These are phyloP conservation scores for Phytophthora megakarya DNA, from an alignment of 352 stramenopile genomes.

Conservation along the genomic window DNA sequence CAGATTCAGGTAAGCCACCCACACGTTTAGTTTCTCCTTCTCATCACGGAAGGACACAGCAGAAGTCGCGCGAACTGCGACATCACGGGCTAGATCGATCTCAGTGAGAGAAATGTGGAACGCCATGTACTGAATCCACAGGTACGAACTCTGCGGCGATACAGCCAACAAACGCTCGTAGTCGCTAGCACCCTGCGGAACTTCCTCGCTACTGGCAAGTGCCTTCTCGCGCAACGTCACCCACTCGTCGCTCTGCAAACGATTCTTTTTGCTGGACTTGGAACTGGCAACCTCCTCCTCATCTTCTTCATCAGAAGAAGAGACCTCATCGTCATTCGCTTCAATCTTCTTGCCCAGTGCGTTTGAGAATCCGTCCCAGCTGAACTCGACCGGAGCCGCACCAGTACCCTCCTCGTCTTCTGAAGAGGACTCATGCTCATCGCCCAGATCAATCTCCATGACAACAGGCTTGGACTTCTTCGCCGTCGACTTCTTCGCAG, in stretches of 20 bases:
- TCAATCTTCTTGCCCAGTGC: slow-evolving; percentile 59
- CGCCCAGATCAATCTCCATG: slow-evolving; percentile 50
- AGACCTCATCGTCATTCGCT: slow-evolving; percentile 48
- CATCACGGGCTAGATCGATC: slow-evolving; percentile 91
- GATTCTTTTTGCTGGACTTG: slow-evolving; percentile 91
- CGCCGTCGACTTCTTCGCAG: slow-evolving; percentile 34
- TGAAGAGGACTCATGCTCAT: slow-evolving; percentile 62
- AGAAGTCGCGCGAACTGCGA: slow-evolving; percentile 92
- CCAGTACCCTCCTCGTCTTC: slow-evolving; percentile 56
- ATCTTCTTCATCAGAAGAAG: slow-evolving; percentile 60
- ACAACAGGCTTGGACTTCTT: slow-evolving; percentile 47
- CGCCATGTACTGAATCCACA: slow-evolving; percentile 99
- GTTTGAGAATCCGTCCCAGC: slow-evolving; percentile 86
- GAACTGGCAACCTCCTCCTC: slow-evolving; percentile 59
- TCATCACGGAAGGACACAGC: slow-evolving; percentile 96
- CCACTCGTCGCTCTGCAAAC: slow-evolving; percentile 93
- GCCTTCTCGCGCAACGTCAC: slow-evolving; percentile 93
- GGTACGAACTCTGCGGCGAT: slow-evolving; percentile 94
- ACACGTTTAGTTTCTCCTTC: slow-evolving; percentile 98
- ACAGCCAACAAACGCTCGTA: slow-evolving; percentile 95
- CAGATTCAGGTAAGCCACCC: slow-evolving; percentile 95
- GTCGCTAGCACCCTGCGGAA: slow-evolving; percentile 92
- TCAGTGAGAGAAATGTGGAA: slow-evolving; percentile 96
- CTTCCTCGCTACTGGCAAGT: slow-evolving; percentile 91
- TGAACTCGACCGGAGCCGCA: slow-evolving; percentile 70